Base-by-base conservation (phyloP, 1,284 basidiomycete species). In the Thelephora terrestris region DNA sequence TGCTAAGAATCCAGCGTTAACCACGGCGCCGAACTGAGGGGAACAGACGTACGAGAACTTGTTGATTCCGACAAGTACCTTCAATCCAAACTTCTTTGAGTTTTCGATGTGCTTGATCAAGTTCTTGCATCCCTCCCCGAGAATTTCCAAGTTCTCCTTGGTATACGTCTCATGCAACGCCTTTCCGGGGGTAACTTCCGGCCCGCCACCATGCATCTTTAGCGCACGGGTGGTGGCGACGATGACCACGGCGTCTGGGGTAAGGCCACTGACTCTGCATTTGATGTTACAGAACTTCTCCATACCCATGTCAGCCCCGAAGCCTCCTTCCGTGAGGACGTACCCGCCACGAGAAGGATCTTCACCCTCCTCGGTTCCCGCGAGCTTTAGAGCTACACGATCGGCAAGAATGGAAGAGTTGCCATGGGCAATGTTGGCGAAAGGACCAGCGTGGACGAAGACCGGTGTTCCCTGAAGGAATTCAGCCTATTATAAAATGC, bases 231-330 rank as follows among this genome's bases (percentile, higher is more conserved):
- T 95, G 1, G 95, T 99, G 2, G 96, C 96, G 46, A 99, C 95
- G 56, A 99, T 89, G 53, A 99, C 83, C 29, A 88, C 87, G 1
- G 93, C 95, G 66, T 99, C 92, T 16, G 96, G 96, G 49, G 74
- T 84, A 55, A 99, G 79, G 27, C 93, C 95, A 53, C 90, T 94
- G 50, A 91, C 78, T 50, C 96, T 84, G 65, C 95, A 98, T 71
- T 99, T 99, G 78, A 99, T 99, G 72, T 99, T 97, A 78, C 93
- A 98, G 78, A 99, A 99, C 69, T 99, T 94, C 71, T 94, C 91
- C 90, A 94, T 91, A 54, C 93, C 95, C 80, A 99, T 99, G 67
- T 99, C 95, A 21, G 96, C 95, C 54, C 95, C 96, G 67, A 99
- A 99, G 21, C 95, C 95, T 61, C 94, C 95, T 69, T 99, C 95